Evolutionary conservation across 129 eudicot species (phyloP).

Genomic region (Tagetes patula): DNA sequence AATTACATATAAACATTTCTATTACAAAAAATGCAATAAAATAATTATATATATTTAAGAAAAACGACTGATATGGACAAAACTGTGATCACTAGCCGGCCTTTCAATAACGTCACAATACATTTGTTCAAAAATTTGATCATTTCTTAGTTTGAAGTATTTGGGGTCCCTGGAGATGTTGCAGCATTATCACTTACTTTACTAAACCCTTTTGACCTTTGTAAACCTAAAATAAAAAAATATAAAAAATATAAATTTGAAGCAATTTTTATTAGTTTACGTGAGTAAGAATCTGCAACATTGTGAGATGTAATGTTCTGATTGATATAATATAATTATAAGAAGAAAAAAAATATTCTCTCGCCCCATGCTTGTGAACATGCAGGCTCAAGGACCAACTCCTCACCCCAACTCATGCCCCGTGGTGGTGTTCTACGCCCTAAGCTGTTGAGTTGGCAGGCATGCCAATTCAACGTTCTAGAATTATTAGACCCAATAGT

Average conservation of each 20-base stretch:
- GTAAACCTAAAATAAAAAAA: conserved; percentile 10
- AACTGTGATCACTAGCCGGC: neutral
- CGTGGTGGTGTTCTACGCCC: too few species aligned
- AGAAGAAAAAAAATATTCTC: too few species aligned
- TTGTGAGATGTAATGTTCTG: too few species aligned
- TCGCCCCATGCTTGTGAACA: too few species aligned
- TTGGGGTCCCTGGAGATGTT: conserved; percentile 10
- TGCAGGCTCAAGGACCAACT: too few species aligned
- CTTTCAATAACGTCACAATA: neutral
- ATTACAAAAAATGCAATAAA: neutral
- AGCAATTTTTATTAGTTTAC: neutral
- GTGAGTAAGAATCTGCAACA: neutral
- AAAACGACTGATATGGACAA: neutral
- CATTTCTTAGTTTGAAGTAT: conserved; percentile 7
- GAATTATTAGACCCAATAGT: too few species aligned
- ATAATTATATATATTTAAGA: too few species aligned
- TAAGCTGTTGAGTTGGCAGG: too few species aligned
- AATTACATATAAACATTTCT: neutral
- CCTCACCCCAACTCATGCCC: too few species aligned
- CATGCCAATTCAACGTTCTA: too few species aligned
- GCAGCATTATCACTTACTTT: conserved; percentile 19
- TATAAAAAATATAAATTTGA: neutral
- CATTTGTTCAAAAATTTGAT: conserved; percentile 10
- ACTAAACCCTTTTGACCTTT: neutral
- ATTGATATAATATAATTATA: too few species aligned